Evolutionary conservation across 306 rosid genomes (phyloP), one percentile per base, ranked within the genome.

Genomic region (Casuarina equisetifolia): DNA sequence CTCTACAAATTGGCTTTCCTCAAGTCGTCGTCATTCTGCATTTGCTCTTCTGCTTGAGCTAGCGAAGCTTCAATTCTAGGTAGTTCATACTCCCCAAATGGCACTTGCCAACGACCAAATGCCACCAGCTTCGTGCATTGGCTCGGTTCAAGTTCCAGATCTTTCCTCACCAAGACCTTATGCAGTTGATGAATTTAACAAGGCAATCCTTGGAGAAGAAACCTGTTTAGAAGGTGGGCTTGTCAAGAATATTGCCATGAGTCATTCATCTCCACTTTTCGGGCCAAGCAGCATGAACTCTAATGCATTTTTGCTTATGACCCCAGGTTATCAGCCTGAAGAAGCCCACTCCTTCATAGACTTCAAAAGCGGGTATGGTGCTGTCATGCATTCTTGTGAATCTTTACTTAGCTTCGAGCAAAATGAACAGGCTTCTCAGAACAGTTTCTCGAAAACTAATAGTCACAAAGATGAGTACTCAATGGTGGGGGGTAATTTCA

Each of bases 331-430:
- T 82, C 83, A 80, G 74, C 76, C 79, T 16, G 84, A 76, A 11
- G 89, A 84, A 76, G 78, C 85, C 43, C 84, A 84, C 16, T 85
- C 97, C n/a, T 74, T 88, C 68, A 91, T 90, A 66, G 81, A 89
- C 58, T 94, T 91, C 86, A 88, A 90, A 73, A 77, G 78, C 68
- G 83, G 82, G 35, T 64, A 70, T 25, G 42, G 44, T 50, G 68
- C 36, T 44, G 59, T 81, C 66, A 48, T 80, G 57, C 74, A 78
- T 53, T 45, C 63, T 53, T 71, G 64, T 58, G 93, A 86, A 42
- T 87, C 96, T 73, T 78, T 91, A 84, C 86, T 94, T 70, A 86
- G 91, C 82, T 94, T 91, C 83, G 91, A 89, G 75, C 88, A 91
- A 17, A 82, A 55, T 9, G 73, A 63, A 32, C 13, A 70, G 52